phyloP scores from a whole-genome alignment of 768 basidiomycete genomes.

The Kwoniella heveanensis region DNA sequence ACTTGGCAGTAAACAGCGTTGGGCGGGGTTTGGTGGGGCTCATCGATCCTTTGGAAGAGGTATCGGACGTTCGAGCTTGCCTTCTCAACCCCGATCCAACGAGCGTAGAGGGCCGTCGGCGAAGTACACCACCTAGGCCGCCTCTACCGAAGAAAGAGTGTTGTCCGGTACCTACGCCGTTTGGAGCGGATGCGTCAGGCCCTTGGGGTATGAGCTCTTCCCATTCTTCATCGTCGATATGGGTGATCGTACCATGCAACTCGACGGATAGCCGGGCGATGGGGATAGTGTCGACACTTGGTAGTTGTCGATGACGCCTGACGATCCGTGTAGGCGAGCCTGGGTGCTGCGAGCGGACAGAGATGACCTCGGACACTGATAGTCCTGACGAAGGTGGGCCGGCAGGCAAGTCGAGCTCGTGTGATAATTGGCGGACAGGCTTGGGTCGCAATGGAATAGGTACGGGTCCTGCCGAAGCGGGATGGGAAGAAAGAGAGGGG shows the following conservation, averaged over 20 bases:
- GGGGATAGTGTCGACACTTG: conserved; percentile 29
- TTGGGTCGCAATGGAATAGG: conserved; percentile 15
- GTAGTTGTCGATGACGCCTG: conserved; percentile 31
- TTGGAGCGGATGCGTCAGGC: conserved; percentile 24
- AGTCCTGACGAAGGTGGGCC: conserved; percentile 42
- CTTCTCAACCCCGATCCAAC: conserved; percentile 21
- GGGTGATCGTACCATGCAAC: conserved; percentile 34
- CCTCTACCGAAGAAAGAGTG: conserved; percentile 30
- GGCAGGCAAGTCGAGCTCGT: conserved; percentile 22
- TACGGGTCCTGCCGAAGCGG: not conserved
- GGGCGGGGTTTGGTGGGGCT: conserved; percentile 27
- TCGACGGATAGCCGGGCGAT: conserved; percentile 40
- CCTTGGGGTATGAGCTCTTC: conserved; percentile 29
- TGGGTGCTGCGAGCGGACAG: conserved; percentile 33
- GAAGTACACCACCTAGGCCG: conserved; percentile 19
- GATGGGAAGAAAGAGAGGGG: conserved; percentile 4
- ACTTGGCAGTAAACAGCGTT: conserved; percentile 11
- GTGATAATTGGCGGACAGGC: conserved; percentile 12
- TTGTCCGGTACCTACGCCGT: conserved; percentile 9
- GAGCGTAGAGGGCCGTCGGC: conserved; percentile 24
- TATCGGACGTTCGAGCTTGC: conserved; percentile 23
- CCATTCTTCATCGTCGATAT: conserved; percentile 51
- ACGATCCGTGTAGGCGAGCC: conserved; percentile 31
- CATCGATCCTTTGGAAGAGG: conserved; percentile 6
- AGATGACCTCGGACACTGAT: conserved; percentile 41